These are phyloP conservation scores for Dorcoceras hygrometricum DNA, from an alignment of 257 asterid species.

Conservation along the genomic window DNA sequence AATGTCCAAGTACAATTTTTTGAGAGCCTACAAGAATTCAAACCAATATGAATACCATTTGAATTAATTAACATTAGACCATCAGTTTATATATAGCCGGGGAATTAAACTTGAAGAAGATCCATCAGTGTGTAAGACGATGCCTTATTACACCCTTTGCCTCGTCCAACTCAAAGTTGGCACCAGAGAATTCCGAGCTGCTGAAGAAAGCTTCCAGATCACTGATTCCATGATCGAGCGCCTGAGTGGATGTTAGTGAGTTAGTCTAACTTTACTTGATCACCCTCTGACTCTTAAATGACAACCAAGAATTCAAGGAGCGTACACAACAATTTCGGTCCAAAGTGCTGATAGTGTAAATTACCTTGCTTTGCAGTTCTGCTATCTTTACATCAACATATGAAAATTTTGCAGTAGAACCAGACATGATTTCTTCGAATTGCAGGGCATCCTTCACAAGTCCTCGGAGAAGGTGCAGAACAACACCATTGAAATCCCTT, in stretches of 20 bases:
- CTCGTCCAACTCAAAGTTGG: constrained; percentile 72
- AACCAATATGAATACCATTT: no score
- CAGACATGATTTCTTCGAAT: constrained; percentile 60
- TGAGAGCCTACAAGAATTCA: no score
- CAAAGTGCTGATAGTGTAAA: not conserved
- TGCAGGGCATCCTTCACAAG: constrained; percentile 73
- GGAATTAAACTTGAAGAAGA: no score
- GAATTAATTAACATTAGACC: no score
- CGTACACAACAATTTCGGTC: not conserved
- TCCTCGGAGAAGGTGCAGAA: constrained; percentile 74
- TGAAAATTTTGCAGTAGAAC: constrained; percentile 46
- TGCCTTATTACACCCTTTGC: constrained; percentile 61
- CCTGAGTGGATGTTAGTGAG: constrained; percentile 44
- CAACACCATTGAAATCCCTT: constrained; percentile 74
- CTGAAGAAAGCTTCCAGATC: constrained; percentile 55
- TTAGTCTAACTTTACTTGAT: not conserved
- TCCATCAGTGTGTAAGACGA: constrained; percentile 36
- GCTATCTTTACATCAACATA: constrained; percentile 75
- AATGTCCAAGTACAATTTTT: no score
- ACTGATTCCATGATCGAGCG: constrained; percentile 68
- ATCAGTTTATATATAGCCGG: no score
- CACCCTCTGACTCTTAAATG: not conserved
- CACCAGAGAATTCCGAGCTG: constrained; percentile 58
- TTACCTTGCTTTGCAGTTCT: constrained; percentile 86
- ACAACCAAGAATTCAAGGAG: not conserved